Evolutionary conservation across 768 basidiomycete genomes (phyloP), one percentile per base, ranked within the genome.

Genomic region (Auriscalpium orientale): DNA sequence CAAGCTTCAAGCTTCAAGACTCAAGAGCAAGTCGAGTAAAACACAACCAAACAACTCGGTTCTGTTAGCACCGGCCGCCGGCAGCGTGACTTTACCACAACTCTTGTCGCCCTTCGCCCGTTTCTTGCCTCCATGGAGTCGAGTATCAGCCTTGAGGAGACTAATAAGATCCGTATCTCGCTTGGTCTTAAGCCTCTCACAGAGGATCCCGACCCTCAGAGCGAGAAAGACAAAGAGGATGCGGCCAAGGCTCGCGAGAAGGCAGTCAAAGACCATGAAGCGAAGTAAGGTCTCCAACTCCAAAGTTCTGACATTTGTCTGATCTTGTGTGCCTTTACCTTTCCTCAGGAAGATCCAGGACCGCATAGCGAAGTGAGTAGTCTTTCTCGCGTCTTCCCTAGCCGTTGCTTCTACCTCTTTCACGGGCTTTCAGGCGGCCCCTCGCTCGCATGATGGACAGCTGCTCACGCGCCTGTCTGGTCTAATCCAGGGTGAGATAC

Each of bases 151-250:
- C 81, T 95, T 67, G 92, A 94, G 66, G 92, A 95, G 77, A 95
- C 93, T 38, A 95, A 95, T 79, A 94, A 89, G 73, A 90, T 97
- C 70, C 91, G 97, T 74, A 83, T 95, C 56, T 88, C 87, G 5
- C 80, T 97, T 40, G 97, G 97, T 61, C 84, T 99, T 57, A 91
- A 94, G 68, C 95, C 97, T 44, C 80, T 98, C 55, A 88, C 86
- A 16, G 94, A 93, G 63, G 89, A 92, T 63, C 76, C 79, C 44
- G 80, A 75, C 15, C 81, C 87, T 8, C 79, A 77, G n/a, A 76
- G 84, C 66, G 82, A 84, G 66, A 84, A 81, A 61, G 94, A 97
- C 55, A 83, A 87, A 65, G 72, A 85, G 62, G 28, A 28, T 28
- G 97, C 97, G 12, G 91, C 82, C 4, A 83, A 82, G 65, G 74